Evolutionary conservation across 2,329 filamentous ascomycete species (phyloP), one percentile per base, ranked within the genome.

Genomic region (Calonectria honghensis): DNA sequence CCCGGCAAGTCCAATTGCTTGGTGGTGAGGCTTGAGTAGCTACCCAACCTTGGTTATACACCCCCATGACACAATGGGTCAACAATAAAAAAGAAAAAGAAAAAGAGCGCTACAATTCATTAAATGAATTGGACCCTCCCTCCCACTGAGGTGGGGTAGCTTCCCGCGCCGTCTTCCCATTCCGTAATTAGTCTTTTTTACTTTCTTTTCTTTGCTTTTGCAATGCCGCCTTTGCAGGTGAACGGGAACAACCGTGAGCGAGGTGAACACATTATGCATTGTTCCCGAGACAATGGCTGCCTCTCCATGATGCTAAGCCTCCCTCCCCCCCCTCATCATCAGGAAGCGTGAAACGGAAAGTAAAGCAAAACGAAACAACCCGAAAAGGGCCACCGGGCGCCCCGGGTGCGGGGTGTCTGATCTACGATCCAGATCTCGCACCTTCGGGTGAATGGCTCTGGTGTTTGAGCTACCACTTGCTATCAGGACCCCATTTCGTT

Each of bases 401-500:
- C 7, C 57, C 35, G 57, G n/a, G 35, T 29, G 24, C 24, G 24
- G 24, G 57, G 57, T 18, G 35, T 27, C 13, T n/a, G 32, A 59
- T 59, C 54, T 39, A 4, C 32, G 54, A 59, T 59, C 32, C 9
- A 6, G 54, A 59, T 59, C 32, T 59, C 10, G 13, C 20, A 27
- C 14, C n/a, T n/a, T n/a, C 32, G 32, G 16, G n/a, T n/a, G 20
- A 48, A 48, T 48, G 20, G 41, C 7, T 39, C 27, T 59, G 54
- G 20, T 27, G 32, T 59, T 37, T 27, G 54, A 37, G 32, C 54
- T 10, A 27, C 18, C 41, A 18, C 14, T 59, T 35, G 32, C n/a
- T 18, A 59, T 59, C 39, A 59, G 20, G 32, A 5, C 54, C 54
- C 32, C 54, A 57, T 39, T 59, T 59, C 35, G 32, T 32, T 16